Evolutionary conservation across 257 asterid genomes (phyloP), one percentile per base, ranked within the genome.

Genomic region (Solanum stenotomum): DNA sequence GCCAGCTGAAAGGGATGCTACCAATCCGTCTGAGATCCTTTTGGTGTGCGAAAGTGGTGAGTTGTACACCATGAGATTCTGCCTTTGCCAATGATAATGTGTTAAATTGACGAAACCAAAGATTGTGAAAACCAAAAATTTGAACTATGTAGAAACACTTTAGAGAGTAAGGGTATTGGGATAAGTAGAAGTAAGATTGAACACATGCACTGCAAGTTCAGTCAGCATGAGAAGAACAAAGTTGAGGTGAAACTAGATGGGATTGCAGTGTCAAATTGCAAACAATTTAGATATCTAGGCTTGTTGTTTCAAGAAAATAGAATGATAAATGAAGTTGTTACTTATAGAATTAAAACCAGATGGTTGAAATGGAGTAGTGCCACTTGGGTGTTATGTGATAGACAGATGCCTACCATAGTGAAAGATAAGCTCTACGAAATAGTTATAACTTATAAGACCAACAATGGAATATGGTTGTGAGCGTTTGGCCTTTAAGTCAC

Each of bases 1-100:
- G 88, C 89, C 91, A 86, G 92, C 92, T 91, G 90, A 92, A 91
- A 91, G 87, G 89, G 93, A 92, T 88, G 91, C 63, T 34, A 86
- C 92, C 44, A 74, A 89, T 63, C 70, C 27, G 70, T 63, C 29
- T 63, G 70, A 63, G 70, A 63, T 0, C 0, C 70, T 87, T 89
- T 90, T 33, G 82, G 67, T 83, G 33, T 44, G 61, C 37, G 91
- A 92, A 91, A 84, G 86, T 70, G 94, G 98, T 95, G 86, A 93
- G 93, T 89, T 82, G 56, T 40, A 78, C 84, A 78, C 61, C 61
- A n/a, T 6, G 61, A 78, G 59, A 38, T 71, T 37, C 1, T 71
- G 70, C 29, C 25, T 27, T 68, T 68, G 76, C 37, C 33, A 16
- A 29, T 70, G 76, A 27, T 70, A 27, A 70, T 70, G 37, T 68